Percentiles rank a stretch among this genome's conserved stretches.
phyloP scores from a whole-genome alignment of 805 yeast species.

The Ogataea trehaloabstinens region DNA sequence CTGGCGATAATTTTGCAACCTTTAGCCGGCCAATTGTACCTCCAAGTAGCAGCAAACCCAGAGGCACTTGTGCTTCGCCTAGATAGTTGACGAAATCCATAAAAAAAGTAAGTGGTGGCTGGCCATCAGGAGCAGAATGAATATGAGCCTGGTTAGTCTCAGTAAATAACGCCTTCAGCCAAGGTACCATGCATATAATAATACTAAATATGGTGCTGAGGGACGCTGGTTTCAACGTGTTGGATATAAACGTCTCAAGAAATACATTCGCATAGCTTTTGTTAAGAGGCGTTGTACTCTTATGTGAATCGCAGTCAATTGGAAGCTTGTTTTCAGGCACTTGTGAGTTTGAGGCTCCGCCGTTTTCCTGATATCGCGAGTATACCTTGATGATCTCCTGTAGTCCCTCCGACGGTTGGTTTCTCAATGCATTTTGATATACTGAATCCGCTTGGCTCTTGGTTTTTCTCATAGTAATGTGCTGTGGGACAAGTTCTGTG shows the following conservation, averaged over 20 bases:
- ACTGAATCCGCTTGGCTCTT: no score
- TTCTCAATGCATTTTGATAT: no score
- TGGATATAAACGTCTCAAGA: slow-evolving; percentile 29
- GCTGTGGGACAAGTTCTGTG: no score
- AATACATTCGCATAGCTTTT: slow-evolving; percentile 2
- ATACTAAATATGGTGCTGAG: slow-evolving; percentile 64
- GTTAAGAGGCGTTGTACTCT: neutral
- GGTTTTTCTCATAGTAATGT: no score
- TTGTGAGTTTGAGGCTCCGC: slow-evolving; percentile 11
- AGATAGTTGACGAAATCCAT: slow-evolving; percentile 80
- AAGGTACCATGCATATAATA: slow-evolving; percentile 76
- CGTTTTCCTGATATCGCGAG: no score
- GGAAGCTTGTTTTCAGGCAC: slow-evolving; percentile 16
- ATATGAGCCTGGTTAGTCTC: slow-evolving; percentile 45
- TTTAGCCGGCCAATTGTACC: slow-evolving; percentile 81
- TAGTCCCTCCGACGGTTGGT: no score
- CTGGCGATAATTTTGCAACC: slow-evolving; percentile 57
- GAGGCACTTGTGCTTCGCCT: slow-evolving; percentile 86
- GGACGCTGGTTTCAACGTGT: slow-evolving; percentile 70
- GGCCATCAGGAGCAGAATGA: slow-evolving; percentile 77
- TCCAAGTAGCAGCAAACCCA: slow-evolving; percentile 79
- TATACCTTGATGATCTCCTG: no score
- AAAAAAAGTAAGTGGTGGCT: slow-evolving; percentile 79
- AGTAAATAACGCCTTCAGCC: slow-evolving; percentile 71
- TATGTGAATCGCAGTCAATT: neutral